Conservation (phyloP, 306 rosid genomes). For the Vigna nakashimae region DNA sequence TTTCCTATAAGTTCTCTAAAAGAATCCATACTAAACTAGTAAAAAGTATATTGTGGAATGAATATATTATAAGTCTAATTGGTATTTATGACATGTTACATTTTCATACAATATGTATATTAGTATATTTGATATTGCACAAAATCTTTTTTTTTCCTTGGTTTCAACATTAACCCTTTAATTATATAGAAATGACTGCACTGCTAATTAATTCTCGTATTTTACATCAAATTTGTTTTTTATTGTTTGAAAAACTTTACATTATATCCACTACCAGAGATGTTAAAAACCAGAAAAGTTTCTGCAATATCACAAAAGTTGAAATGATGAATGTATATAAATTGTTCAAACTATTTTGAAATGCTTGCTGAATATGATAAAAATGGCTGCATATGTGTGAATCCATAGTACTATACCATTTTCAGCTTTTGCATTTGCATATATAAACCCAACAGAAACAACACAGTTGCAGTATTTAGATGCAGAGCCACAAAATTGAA, state of each 20-base stretch:
- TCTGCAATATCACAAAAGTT: background rate
- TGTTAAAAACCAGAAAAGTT: too few relatives aligned
- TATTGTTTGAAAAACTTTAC: too few relatives aligned
- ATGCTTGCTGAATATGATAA: background rate
- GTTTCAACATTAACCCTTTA: too few relatives aligned
- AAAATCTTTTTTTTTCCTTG: too few relatives aligned
- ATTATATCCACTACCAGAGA: too few relatives aligned
- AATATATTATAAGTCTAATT: background rate
- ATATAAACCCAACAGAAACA: background rate
- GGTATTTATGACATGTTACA: background rate
- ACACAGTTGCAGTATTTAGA: background rate
- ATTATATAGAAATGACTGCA: too few relatives aligned
- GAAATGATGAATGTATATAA: background rate
- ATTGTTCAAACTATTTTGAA: background rate
- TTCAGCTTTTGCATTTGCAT: background rate
- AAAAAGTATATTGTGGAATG: background rate
- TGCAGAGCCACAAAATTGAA: slow-evolving; percentile 49
- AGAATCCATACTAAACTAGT: background rate
- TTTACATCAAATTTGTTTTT: too few relatives aligned
- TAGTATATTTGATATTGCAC: too few relatives aligned
- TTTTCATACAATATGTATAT: background rate
- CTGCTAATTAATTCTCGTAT: too few relatives aligned
- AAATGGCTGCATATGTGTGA: background rate
- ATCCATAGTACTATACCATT: background rate
- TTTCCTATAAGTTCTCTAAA: too few relatives aligned